These are phyloP conservation scores for Aspergillus mulundensis DNA, from an alignment of 495 filamentous ascomycete species.

Conservation along the genomic window DNA sequence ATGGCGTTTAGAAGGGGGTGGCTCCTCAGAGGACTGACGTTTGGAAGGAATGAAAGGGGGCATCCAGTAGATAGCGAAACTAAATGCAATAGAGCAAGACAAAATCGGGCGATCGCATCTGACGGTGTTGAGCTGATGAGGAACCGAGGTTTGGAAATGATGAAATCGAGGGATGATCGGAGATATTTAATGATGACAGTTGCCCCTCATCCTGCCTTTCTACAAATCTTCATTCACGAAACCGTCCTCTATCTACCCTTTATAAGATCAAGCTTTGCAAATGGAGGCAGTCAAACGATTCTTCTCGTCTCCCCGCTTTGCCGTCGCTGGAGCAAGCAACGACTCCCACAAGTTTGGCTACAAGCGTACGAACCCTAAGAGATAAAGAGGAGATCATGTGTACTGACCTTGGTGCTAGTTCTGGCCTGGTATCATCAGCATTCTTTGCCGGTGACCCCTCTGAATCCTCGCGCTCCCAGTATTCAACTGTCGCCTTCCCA, in stretches of 20 bases:
- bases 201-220: slow-evolving; percentile 5
- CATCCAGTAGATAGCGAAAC: slow-evolving; percentile 31
- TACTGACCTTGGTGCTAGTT: slow-evolving; percentile 47
- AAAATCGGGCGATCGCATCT: neutral
- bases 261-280: neutral
- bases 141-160: slow-evolving; percentile 7
- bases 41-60: slow-evolving; percentile 52
- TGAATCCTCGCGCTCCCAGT: slow-evolving; percentile 67
- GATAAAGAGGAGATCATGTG: neutral
- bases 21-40: slow-evolving; percentile 50
- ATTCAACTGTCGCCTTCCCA: slow-evolving; percentile 53
- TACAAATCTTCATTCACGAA: neutral
- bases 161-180: slow-evolving; percentile 1
- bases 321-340: slow-evolving; percentile 85
- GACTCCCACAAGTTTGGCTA: slow-evolving; percentile 86
- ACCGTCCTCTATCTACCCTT: neutral
- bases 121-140: neutral
- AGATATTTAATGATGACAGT: neutral
- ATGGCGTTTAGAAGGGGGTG: slow-evolving; percentile 66
- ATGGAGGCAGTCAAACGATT: slow-evolving; percentile 65
- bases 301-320: slow-evolving; percentile 78
- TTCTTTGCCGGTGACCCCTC: slow-evolving; percentile 68
- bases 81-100: neutral
- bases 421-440: slow-evolving; percentile 84
- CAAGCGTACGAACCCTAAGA: slow-evolving; percentile 56